A percentile compares a stretch with the other conserved stretches of the same genome.
Evolutionary conservation across 176 grass and related monocot genomes (phyloP).

Genomic region (Musa beccarii): DNA sequence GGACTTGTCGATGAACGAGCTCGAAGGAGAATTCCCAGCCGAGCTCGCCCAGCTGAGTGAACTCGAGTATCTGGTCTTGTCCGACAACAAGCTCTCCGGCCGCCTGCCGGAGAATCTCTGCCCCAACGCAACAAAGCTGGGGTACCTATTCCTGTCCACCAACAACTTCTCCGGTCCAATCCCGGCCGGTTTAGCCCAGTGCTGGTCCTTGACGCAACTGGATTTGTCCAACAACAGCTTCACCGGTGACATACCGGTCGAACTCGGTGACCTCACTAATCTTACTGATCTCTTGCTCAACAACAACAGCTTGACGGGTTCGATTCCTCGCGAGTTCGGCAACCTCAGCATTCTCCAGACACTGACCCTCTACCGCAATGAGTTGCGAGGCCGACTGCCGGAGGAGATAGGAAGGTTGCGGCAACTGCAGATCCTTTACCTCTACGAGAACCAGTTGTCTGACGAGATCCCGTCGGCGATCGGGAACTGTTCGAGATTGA

Average conservation of each 20-base stretch:
- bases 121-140: slow-evolving; percentile 23
- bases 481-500: slow-evolving; percentile 54
- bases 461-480: slow-evolving; percentile 67
- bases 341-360: slow-evolving; percentile 48
- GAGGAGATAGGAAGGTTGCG: slow-evolving; percentile 43
- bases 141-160: slow-evolving; percentile 63
- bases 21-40: slow-evolving; percentile 47
- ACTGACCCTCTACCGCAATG: slow-evolving; percentile 63
- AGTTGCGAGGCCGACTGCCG: slow-evolving; percentile 41
- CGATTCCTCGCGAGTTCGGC: slow-evolving; percentile 47
- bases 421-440: slow-evolving; percentile 51
- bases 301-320: slow-evolving; percentile 76
- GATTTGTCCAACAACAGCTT: slow-evolving; percentile 91
- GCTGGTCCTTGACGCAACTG: slow-evolving; percentile 54
- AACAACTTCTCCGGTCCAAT: slow-evolving; percentile 84
- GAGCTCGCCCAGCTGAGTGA: slow-evolving; percentile 40
- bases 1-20: slow-evolving; percentile 68
- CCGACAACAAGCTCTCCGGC: slow-evolving; percentile 56
- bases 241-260: slow-evolving; percentile 38
- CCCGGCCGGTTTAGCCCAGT: slow-evolving; percentile 48
- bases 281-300: slow-evolving; percentile 77
- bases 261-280: slow-evolving; percentile 46
- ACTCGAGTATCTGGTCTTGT: slow-evolving; percentile 60
- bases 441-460: slow-evolving; percentile 83
- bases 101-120: slow-evolving; percentile 45